Base-by-base conservation (phyloP, 2,329 filamentous ascomycete genomes). In the Drechslerella coelobrocha region DNA sequence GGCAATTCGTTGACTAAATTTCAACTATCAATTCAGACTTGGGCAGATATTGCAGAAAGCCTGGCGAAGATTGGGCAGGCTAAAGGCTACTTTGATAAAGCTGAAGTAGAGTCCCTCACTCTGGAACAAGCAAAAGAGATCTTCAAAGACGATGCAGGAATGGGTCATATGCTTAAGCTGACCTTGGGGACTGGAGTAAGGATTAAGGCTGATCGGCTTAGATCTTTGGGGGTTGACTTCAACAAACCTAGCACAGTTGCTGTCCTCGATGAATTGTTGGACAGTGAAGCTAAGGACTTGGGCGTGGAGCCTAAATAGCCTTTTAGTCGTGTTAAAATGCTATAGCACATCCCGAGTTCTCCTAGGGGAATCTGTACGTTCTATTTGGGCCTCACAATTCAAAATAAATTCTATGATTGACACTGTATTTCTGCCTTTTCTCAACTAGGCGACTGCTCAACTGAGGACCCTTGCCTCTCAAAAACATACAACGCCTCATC, bases 401-500 rank as follows among this genome's bases (percentile, higher is more conserved):
- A n/a, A n/a, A n/a, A n/a, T n/a, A n/a, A n/a, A n/a, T n/a, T n/a
- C n/a, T n/a, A n/a, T n/a, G n/a, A n/a, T n/a, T n/a, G n/a, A n/a
- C n/a, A n/a, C n/a, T n/a, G n/a, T n/a, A n/a, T n/a, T n/a, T n/a
- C n/a, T n/a, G n/a, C n/a, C n/a, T n/a, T n/a, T n/a, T n/a, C n/a
- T 14, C 12, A 39, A 39, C 34, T 39, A 10, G 34, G 12, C 17
- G 34, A 39, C 12, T 39, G 12, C 12, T 14, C 34, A n/a, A 14
- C 12, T 4, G 34, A 39, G 2, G 34, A 39, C 12, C 79, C 75
- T 14, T 82, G 81, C 59, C 82, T 77, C 74, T 84, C 82, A 73
- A 88, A 91, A 19, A 90, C 83, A 78, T 87, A 91, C 61, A 91
- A 76, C 0, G 86, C 89, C 79, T 92, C 89, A 75, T 92, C 89